A percentile compares a stretch with the other conserved stretches of the same genome.
Conservation (phyloP, 805 yeast genomes). For the Hanseniaspora hatyaiensis region DNA sequence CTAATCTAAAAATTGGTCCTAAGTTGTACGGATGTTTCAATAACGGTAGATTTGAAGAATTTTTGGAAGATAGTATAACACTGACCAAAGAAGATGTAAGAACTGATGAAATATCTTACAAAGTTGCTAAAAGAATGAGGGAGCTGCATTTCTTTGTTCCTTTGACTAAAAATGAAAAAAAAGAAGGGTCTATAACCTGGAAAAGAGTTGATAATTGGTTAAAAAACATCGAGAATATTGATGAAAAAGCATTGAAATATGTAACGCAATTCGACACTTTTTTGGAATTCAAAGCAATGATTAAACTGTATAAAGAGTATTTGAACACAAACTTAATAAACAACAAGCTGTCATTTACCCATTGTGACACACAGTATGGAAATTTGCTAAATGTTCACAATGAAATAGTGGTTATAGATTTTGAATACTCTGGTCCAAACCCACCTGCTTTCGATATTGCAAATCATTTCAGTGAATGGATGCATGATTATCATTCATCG, state of each 20-base stretch:
- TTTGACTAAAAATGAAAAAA: constrained; percentile 45
- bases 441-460: constrained; percentile 81
- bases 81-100: constrained; percentile 63
- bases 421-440: constrained; percentile 89
- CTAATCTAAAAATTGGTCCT: constrained; percentile 76
- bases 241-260: constrained; percentile 28
- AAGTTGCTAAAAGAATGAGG: constrained; percentile 92
- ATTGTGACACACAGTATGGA: constrained; percentile 95
- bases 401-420: constrained; percentile 84
- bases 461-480: constrained; percentile 94
- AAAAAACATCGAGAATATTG: constrained; percentile 31
- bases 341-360: constrained; percentile 64
- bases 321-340: constrained; percentile 35
- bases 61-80: constrained; percentile 69
- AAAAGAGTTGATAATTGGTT: constrained; percentile 61
- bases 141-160: constrained; percentile 77
- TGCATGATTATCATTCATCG: constrained; percentile 66
- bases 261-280: constrained; percentile 38
- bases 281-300: constrained; percentile 37
- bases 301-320: constrained; percentile 51
- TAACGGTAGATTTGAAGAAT: constrained; percentile 92
- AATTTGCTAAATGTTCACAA: constrained; percentile 66
- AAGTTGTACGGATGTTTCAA: constrained; percentile 74
- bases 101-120: constrained; percentile 60
- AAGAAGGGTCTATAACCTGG: constrained; percentile 60